Conservation (phyloP, 2,329 filamentous ascomycete genomes). For the Cercospora sojina region DNA sequence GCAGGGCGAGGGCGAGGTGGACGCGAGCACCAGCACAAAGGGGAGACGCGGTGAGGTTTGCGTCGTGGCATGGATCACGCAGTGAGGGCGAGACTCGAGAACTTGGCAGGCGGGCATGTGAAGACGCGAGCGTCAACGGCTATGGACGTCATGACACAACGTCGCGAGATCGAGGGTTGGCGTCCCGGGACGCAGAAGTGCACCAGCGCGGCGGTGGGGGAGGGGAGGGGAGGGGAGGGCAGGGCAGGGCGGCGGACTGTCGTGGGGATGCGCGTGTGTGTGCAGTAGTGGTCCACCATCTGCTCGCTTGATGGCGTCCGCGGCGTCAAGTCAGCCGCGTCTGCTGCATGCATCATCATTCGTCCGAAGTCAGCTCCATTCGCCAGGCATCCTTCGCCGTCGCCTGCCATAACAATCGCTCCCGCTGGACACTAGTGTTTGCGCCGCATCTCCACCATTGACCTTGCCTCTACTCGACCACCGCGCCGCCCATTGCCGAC, state of each 20-base stretch:
- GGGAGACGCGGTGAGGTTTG: neutral
- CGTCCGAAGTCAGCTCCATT: neutral
- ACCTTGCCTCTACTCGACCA: neutral
- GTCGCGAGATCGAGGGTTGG: neutral
- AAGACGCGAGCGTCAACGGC: neutral
- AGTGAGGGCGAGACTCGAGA: neutral
- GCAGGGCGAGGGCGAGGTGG: neutral
- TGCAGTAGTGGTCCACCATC: neutral
- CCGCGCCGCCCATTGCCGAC: neutral
- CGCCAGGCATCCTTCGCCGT: neutral
- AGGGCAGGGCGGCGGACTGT: neutral
- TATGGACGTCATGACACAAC: neutral
- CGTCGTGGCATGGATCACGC: neutral
- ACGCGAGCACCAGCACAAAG: neutral
- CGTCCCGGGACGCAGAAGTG: neutral
- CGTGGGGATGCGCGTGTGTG: neutral
- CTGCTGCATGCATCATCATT: slow-evolving; percentile 1
- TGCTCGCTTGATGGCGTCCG: neutral
- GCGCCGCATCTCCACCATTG: neutral
- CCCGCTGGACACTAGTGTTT: neutral
- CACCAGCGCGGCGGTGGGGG: neutral
- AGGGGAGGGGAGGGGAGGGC: neutral
- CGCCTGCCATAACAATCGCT: neutral
- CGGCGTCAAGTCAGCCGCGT: slow-evolving; percentile 3
- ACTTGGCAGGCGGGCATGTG: neutral